Evolutionary conservation across 306 rosid genomes (phyloP), one percentile per base, ranked within the genome.

Genomic region (Mimosa pudica): DNA sequence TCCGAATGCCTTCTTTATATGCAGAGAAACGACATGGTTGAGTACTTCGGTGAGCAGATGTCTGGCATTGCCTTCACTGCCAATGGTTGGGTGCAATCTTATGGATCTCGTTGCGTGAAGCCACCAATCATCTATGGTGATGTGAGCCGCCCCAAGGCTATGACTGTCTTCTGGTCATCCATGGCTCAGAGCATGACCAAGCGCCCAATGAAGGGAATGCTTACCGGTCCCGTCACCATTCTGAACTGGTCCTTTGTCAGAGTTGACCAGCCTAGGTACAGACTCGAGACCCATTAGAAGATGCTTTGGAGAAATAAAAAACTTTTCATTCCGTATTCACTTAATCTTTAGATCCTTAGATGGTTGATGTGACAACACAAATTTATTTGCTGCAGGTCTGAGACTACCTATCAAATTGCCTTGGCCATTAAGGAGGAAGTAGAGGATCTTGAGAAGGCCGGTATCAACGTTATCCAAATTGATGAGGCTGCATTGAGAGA

Each of bases 161-260:
- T 92, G 97, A 92, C 97, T 0, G 97, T 94, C 68, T 89, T 92
- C 84, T 94, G 97, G 98, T 94, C 96, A 73, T 87, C 97, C 3
- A 38, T 64, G 16, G 98, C 96, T 77, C 98, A 94, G 74, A 84
- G 92, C 79, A 84, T 89, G 91, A 94, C 97, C 7, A 85, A 86
- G 69, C 90, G 94, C 72, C 96, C 97, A 77, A 92, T 93, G 97
- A 93, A 93, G 90, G 97, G 96, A 81, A 93, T 93, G 97, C 97
- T 93, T 79, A 93, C 97, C 0, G 97, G 97, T 76, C 97, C 97
- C 2, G 97, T 93, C 45, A 93, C 97, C 85, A 93, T 93, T 84
- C 96, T 93, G 78, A 92, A 92, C 88, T 92, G 97, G 97, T 92
- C 97, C 41, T 92, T 92, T 70, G 97, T 92, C 18, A 76, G 97